Base-by-base conservation (phyloP, 164 flowering plant genomes). In the Vitis cinerea region DNA sequence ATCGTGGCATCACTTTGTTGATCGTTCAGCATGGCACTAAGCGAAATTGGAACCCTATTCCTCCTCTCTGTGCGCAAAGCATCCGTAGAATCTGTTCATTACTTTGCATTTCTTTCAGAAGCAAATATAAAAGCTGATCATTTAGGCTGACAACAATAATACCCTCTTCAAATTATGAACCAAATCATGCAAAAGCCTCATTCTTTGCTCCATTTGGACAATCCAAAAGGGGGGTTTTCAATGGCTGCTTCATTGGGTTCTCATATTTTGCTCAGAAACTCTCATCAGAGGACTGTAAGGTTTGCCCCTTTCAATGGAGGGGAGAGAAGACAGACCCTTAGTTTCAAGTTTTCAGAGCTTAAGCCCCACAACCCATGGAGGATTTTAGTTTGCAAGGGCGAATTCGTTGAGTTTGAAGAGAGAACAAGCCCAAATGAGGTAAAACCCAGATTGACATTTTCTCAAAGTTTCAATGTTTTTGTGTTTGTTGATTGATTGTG, bases 371-470 rank as follows among this genome's bases (percentile, higher is more conserved):
- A 37, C 62, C 19, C 78, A 54, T 66, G 72, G 68, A 76, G 68
- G 56, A 14, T 65, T 23, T 53, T 64, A 11, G 17, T 74, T 31
- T 78, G 83, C 76, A 81, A 69, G 74, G 58, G 54, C 52, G 81
- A 83, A 56, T 55, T 63, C 7, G 31, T 68, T 72, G 91, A 79
- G 11, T 84, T 83, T 67, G 84, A 82, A 23, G 90, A 88, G 72
- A 88, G 97, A 80, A 82, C 77, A 71, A 91, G 97, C 83, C 85
- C 94, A 27, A 61, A 69, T 75, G 92, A 91, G 97, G 97, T 91
- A 77, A 37, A 53, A 19, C n/a, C 53, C 70, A 37, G 13, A 56
- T 57, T 51, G 57, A 12, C 49, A 8, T 61, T 37, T 10, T 37
- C 4, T n/a, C 15, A 3, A 51, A 53, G 16, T 11, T 56, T 65